Evolutionary conservation across 2,329 filamentous ascomycete genomes (phyloP).

Genomic region (Neopestalotiopsis clavispora): DNA sequence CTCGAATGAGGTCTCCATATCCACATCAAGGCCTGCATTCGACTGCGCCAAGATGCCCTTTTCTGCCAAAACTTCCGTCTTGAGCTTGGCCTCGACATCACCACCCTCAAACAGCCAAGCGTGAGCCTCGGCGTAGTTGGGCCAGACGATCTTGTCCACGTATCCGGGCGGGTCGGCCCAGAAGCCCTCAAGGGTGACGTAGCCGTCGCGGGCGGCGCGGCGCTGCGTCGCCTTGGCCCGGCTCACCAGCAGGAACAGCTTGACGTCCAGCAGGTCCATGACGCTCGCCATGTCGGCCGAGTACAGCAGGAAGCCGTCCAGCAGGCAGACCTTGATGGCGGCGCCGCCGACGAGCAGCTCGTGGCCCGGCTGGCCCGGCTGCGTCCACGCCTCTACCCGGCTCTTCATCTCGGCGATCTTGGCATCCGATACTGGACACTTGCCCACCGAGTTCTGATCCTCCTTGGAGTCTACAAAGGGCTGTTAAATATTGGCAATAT

Average conservation of each 20-base stretch:
- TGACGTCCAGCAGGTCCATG: constrained; percentile 70
- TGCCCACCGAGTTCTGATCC: constrained; percentile 65
- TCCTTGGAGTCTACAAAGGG: constrained; percentile 60
- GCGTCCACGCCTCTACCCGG: constrained; percentile 53
- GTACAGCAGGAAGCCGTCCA: constrained; percentile 91
- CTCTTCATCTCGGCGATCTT: constrained; percentile 51
- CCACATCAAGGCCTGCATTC: constrained; percentile 51
- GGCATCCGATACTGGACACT: constrained; percentile 54
- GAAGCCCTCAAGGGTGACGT: constrained; percentile 86
- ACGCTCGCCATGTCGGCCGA: constrained; percentile 60
- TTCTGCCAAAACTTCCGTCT: constrained; percentile 47
- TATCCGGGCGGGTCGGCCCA: constrained; percentile 96
- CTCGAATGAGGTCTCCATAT: constrained; percentile 65
- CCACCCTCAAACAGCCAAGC: constrained; percentile 76
- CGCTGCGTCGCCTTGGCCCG: constrained; percentile 67
- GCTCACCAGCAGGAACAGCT: constrained; percentile 76
- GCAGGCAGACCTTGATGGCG: constrained; percentile 64
- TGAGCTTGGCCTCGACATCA: constrained; percentile 66
- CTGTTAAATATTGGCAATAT: constrained; percentile 35
- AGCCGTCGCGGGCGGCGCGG: constrained; percentile 72
- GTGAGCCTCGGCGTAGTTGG: constrained; percentile 86
- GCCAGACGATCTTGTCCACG: constrained; percentile 94
- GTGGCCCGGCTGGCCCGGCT: constrained; percentile 49
- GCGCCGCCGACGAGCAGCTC: constrained; percentile 30
- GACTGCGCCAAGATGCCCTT: constrained; percentile 55